Evolutionary conservation across 495 filamentous ascomycete genomes (phyloP), one percentile per base, ranked within the genome.

Genomic region (Penicillium paxilli): DNA sequence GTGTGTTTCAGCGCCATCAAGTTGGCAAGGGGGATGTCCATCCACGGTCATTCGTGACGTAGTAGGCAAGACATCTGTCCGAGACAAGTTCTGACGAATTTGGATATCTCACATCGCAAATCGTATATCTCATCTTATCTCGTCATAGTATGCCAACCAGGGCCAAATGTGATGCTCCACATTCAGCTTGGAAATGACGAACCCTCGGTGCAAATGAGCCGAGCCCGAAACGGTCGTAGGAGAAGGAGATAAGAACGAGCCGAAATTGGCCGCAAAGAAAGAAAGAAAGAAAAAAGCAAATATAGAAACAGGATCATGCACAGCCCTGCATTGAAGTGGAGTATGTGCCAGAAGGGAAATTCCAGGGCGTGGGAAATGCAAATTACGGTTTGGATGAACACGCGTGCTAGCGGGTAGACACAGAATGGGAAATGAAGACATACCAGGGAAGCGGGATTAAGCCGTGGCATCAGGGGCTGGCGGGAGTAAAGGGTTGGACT

Each of bases 361-460:
- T 23, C 10, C 40, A 42, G 10, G 40, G 40, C 40, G 40, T 42
- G 40, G 40, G 35, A 40, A 40, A 20, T 17, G 35, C 30, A 32
- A 20, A 16, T 20, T n/a, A n/a, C n/a, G 40, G 23, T 25, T 30
- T 30, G 17, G 45, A 42, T 4, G 17, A 17, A 49, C 45, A 55
- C 44, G 40, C 48, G 24, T 22, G 17, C 42, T 9, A 20, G 11
- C 42, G 47, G 48, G 20, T 49, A 51, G 32, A 25, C 45, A 46
- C 37, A 50, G 16, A 23, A 21, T n/a, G 16, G 60, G 22, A 37
- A 38, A 48, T 62, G 44, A 51, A 22, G 45, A 55, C 60, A 23
- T 68, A 73, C 70, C 66, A 65, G 58, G 20, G 70, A 68, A 37
- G 51, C 54, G 24, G 57, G 53, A 55, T 71, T 73, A n/a, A 73